Evolutionary conservation across 495 filamentous ascomycete genomes (phyloP), one percentile per base, ranked within the genome.

Genomic region (Aspergillus biplanus): DNA sequence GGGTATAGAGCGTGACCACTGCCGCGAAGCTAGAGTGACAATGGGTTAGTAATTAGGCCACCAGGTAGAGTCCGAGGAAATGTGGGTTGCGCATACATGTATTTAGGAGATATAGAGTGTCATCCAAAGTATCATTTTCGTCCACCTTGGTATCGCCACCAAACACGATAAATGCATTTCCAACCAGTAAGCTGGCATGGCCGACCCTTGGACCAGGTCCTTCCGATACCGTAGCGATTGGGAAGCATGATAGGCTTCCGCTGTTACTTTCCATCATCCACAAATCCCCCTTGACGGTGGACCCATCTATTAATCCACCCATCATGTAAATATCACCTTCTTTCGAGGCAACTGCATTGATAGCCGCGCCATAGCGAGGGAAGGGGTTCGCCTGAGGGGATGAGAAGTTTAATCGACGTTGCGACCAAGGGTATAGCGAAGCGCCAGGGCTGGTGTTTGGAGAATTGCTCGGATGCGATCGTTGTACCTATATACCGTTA

Each of bases 151-250:
- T 99, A 73, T 99, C 96, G 68, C 96, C 96, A 32, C 96, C 96
- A 73, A 97, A 99, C 13, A 99, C 95, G 67, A 99, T 99, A 70
- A 97, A 99, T 1, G 96, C 96, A 79, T 99, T 99, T 27, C 96
- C 96, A 39, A 98, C 96, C 7, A 99, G 81, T 72, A 99, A 82
- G 80, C 92, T 93, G 6, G 95, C 85, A 80, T 99, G 96, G 11
- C 96, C 96, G 39, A 99, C 96, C 79, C 96, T 85, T 4, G 96
- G 94, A 6, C 96, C 95, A 0, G 96, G 96, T 0, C 96, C 94
- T 72, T 99, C 95, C 21, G 91, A 89, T 3, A 91, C 95, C 0
- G 96, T 97, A 7, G 88, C 85, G 50, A 99, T 87, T 27, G 93
- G 94, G 71, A 95, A 95, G 72, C 96, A 97, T 6, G 91, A 86